Evolutionary conservation across 176 grass and related monocot genomes (phyloP).

Genomic region (Olyra latifolia): DNA sequence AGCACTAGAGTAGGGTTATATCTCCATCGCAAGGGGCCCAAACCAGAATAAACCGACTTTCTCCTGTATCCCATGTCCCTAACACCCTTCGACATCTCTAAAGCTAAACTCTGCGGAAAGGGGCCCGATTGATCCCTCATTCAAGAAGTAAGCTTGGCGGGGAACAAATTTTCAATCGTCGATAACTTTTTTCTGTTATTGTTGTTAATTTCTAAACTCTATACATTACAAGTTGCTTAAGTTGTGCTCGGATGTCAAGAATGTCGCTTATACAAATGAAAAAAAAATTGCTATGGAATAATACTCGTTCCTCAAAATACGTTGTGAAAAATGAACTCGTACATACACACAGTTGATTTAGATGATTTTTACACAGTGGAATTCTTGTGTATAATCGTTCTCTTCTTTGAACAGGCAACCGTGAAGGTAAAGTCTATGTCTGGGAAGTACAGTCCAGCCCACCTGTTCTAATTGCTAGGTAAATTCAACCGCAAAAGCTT

Average conservation of each 20-base stretch:
- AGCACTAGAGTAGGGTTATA: no score
- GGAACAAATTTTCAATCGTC: no score
- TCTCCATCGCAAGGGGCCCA: no score
- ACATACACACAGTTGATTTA: not conserved
- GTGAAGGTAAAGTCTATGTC: slow-evolving; percentile 89
- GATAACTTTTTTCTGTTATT: not conserved
- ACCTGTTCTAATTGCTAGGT: slow-evolving; percentile 64
- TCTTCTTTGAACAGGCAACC: slow-evolving; percentile 59
- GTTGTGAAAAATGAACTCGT: not conserved
- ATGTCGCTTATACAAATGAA: not conserved
- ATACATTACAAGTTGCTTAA: slow-evolving; percentile 1
- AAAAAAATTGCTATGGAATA: not conserved
- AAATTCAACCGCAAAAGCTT: not conserved
- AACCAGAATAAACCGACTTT: no score
- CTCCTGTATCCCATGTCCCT: no score
- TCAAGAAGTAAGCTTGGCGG: no score
- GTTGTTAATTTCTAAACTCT: not conserved
- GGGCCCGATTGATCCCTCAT: no score
- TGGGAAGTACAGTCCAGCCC: slow-evolving; percentile 92
- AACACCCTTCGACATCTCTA: no score
- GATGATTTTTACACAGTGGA: not conserved
- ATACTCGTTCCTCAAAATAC: not conserved
- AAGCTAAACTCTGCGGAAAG: no score
- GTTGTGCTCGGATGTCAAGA: not conserved
- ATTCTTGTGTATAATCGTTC: not conserved